Base-by-base conservation (phyloP, 1,139 yeast genomes). In the Hansenula anomala region DNA sequence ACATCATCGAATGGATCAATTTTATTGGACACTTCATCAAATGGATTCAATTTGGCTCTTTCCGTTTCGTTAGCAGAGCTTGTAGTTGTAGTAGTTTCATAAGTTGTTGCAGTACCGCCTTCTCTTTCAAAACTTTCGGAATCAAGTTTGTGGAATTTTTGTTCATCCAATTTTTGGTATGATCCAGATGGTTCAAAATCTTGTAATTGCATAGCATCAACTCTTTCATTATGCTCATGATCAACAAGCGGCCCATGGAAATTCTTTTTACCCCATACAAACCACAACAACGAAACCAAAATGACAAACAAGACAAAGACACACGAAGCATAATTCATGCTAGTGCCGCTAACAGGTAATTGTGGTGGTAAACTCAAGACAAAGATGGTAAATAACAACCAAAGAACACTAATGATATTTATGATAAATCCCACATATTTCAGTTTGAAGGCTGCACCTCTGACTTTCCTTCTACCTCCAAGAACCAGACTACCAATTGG, bases 291-390 rank as follows among this genome's bases (percentile, higher is more conserved):
- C 1, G 77, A 63, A 3, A 82, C 75, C 28, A 74, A 52, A 0
- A 66, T 52, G 1, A 75, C 58, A 46, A 81, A 78, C 1, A 70
- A 52, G 0, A 67, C 41, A 43, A 81, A 75, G 4, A 81, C 92
- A 15, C 74, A 72, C 17, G 79, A 60, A 0, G 95, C 86, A 56
- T 84, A 87, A 59, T 87, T 87, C 90, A 87, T 83, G 9, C 78
- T 69, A 16, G 58, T 57, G 52, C 75, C 70, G 5, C 77, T 73
- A 14, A 87, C 73, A 39, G 84, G 85, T 40, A 83, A 67, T 30
- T 78, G 78, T 1, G 90, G 83, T 2, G 95, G 95, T 57, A 84
- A 64, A 48, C 92, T 83, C 35, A 87, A 69, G 3, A 83, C 67
- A 33, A 83, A 63, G 42, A 79, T 68, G 40, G 86, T 79, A 34